A percentile compares a stretch with the other conserved stretches of the same genome.
These are phyloP conservation scores for Heliamphora exappendiculata DNA, from an alignment of 148 eudicot genomes.

Conservation along the genomic window DNA sequence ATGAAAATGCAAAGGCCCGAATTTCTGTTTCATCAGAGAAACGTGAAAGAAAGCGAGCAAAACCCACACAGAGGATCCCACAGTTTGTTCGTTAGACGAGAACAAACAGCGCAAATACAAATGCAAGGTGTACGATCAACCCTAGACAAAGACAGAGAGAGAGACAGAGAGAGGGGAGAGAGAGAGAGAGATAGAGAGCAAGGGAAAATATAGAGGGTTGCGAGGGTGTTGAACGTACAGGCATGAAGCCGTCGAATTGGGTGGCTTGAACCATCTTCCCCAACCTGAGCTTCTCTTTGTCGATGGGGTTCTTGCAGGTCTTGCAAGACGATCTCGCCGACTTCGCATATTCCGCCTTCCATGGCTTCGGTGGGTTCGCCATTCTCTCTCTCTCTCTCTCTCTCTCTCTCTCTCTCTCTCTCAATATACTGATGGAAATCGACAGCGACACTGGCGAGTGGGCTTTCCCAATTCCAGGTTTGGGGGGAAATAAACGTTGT, in stretches of 20 bases:
- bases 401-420: constrained; percentile 7
- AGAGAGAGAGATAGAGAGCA: not conserved
- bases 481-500: too few relatives aligned
- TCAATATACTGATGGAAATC: not conserved
- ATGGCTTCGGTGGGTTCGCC: constrained; percentile 84
- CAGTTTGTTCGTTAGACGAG: not conserved
- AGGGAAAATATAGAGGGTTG: not conserved
- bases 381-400: constrained; percentile 19
- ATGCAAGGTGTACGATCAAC: not conserved
- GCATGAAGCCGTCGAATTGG: constrained; percentile 95
- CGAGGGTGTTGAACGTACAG: constrained; percentile 35
- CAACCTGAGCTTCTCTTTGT: constrained; percentile 65
- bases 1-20: not conserved
- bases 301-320: constrained; percentile 69
- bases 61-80: not conserved
- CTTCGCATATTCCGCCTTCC: constrained; percentile 96
- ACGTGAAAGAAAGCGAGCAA: not conserved
- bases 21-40: not conserved
- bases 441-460: not conserved
- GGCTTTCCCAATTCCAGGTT: not conserved
- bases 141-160: not conserved
- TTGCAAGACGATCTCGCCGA: constrained; percentile 82
- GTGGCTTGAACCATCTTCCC: constrained; percentile 77
- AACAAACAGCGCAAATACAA: not conserved
- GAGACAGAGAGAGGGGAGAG: not conserved